Conservation (phyloP, 108 stramenopile genomes). For the Aurantiochytrium sp. region DNA sequence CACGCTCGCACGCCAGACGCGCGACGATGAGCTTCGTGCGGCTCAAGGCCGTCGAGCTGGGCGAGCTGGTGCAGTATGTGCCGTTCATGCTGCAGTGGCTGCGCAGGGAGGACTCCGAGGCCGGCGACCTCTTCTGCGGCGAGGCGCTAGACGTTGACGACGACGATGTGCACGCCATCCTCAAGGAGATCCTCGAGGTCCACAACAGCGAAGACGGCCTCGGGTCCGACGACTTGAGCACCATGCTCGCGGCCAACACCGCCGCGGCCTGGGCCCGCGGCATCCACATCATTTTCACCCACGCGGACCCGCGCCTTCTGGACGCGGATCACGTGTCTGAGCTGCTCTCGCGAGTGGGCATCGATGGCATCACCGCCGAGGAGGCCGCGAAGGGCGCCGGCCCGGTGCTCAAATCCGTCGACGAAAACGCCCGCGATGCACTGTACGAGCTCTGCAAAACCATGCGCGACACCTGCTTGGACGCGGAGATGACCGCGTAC, state of each 20-base stretch:
- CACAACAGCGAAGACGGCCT: not conserved
- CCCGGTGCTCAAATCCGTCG: not conserved
- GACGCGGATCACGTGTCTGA: not conserved
- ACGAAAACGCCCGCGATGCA: not conserved
- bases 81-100: not conserved
- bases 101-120: not conserved
- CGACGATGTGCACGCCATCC: not conserved
- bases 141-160: slow-evolving; percentile 2
- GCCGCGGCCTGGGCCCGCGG: not conserved
- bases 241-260: not conserved
- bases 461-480: not conserved
- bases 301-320: not conserved
- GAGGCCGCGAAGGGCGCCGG: not conserved
- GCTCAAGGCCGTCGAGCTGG: not conserved
- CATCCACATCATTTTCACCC: slow-evolving; percentile 1
- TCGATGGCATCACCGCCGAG: not conserved
- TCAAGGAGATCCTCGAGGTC: not conserved
- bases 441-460: not conserved
- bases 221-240: not conserved
- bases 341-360: not conserved
- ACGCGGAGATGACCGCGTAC: not conserved
- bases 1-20: too few relatives aligned
- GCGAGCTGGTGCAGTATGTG: not conserved
- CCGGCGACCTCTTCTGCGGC: not conserved
- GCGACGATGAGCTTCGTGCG: not conserved